Percentiles rank a stretch among this genome's conserved stretches.
Conservation (phyloP, 441 rosid species). For the Raphanus hybrid region DNA sequence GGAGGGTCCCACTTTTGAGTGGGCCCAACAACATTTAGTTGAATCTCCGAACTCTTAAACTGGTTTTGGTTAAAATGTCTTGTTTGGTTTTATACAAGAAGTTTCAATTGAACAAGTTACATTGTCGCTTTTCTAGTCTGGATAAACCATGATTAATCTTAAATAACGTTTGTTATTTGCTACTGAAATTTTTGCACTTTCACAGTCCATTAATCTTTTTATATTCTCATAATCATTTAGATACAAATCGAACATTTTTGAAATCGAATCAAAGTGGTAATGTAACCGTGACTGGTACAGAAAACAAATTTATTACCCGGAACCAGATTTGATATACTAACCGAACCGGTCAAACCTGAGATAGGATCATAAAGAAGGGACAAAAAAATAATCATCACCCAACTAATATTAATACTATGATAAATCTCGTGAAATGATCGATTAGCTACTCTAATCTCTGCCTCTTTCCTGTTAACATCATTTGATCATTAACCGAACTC, state of each 20-base stretch:
- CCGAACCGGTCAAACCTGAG: conserved; percentile 3
- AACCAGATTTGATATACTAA: conserved; percentile 1
- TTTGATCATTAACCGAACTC: conserved; percentile 28
- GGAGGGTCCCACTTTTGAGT: conserved; percentile 6
- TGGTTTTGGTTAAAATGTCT: neutral
- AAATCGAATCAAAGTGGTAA: neutral
- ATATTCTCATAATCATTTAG: neutral
- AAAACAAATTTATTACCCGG: neutral
- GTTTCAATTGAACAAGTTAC: too few relatives aligned
- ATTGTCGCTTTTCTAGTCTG: too few relatives aligned
- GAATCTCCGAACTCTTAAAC: neutral
- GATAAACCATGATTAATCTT: too few relatives aligned
- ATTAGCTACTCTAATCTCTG: conserved; percentile 55
- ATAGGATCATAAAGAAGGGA: conserved; percentile 3
- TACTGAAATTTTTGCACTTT: neutral
- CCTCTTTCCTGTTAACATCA: conserved; percentile 52
- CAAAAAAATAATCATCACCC: conserved; percentile 15
- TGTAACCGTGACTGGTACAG: neutral
- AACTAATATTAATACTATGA: conserved; percentile 3
- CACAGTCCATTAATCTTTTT: neutral
- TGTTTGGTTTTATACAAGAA: too few relatives aligned
- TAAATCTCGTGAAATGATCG: neutral
- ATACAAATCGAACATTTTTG: neutral
- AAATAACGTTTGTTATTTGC: too few relatives aligned
- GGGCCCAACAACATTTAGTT: neutral